phyloP scores from a whole-genome alignment of 176 grass and related monocot genomes.

The Carex pumila region DNA sequence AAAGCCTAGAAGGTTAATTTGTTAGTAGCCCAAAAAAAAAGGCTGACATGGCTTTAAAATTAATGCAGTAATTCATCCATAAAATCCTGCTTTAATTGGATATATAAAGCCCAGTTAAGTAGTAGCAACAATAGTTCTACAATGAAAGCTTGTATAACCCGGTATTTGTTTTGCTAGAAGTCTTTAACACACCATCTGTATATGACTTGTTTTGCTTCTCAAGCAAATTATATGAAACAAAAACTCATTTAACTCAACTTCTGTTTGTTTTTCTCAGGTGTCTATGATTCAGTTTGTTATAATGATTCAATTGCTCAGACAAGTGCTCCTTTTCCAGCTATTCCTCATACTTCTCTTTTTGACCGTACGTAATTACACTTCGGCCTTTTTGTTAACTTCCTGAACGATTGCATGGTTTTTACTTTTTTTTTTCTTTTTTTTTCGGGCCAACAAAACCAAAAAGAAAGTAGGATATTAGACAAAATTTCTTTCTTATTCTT shows the following conservation, averaged over 20 bases:
- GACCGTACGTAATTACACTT: conserved; percentile 23
- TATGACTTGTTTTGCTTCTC: background rate
- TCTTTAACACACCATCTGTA: background rate
- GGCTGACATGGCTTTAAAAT: background rate
- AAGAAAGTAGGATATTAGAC: background rate
- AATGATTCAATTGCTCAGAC: conserved; percentile 21
- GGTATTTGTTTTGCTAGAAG: background rate
- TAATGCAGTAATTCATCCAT: background rate
- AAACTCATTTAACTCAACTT: background rate
- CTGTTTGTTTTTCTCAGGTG: conserved; percentile 22
- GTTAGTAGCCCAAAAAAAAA: too few species aligned
- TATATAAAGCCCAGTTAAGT: too few species aligned
- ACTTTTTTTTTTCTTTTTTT: background rate
- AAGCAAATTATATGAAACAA: background rate
- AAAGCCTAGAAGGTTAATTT: background rate
- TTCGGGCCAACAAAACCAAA: background rate
- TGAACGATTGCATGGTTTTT: background rate
- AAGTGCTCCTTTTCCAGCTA: background rate
- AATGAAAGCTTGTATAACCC: background rate
- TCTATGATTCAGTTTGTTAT: conserved; percentile 31
- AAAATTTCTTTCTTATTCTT: background rate
- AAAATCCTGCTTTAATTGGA: background rate
- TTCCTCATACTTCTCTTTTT: conserved; percentile 14
- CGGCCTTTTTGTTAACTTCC: background rate
- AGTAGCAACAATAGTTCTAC: background rate